Conservation (phyloP, 2,329 filamentous ascomycete species). For the Colletotrichum camelliae region DNA sequence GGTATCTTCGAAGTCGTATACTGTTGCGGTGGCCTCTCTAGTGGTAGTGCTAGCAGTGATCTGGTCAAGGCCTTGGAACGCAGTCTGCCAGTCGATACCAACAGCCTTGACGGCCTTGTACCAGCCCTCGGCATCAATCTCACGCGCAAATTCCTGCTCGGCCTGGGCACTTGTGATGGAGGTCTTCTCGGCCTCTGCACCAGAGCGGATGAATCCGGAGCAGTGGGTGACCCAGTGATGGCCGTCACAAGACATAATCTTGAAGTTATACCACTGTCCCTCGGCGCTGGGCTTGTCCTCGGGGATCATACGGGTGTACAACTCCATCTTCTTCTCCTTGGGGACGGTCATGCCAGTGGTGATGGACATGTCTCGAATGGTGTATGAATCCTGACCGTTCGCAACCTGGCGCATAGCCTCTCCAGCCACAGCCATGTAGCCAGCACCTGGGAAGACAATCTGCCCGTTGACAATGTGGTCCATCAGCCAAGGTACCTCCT, state of each 20-base stretch:
- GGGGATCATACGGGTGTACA: constrained; percentile 34
- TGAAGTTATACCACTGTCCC: constrained; percentile 36
- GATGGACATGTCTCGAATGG: constrained; percentile 34
- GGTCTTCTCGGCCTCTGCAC: neutral
- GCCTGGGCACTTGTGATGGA: neutral
- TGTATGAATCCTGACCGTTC: constrained; percentile 23
- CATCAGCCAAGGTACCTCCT: constrained; percentile 10
- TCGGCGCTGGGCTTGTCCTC: neutral
- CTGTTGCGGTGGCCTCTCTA: neutral
- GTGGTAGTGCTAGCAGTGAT: neutral
- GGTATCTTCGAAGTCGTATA: constrained; percentile 12
- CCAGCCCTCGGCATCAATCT: neutral
- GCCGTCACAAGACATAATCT: constrained; percentile 33
- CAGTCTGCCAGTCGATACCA: constrained; percentile 6
- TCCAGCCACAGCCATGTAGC: constrained; percentile 5
- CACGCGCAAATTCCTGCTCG: neutral
- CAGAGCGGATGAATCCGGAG: constrained; percentile 1
- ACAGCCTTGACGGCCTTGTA: constrained; percentile 6
- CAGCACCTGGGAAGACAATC: constrained; percentile 7
- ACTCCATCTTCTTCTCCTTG: constrained; percentile 29
- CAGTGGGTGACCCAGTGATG: constrained; percentile 33
- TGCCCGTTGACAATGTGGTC: constrained; percentile 12
- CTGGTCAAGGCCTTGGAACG: constrained; percentile 1
- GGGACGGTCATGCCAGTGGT: constrained; percentile 34
- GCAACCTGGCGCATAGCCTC: constrained; percentile 5